A percentile compares a stretch with the other conserved stretches of the same genome.
Conservation (phyloP, 805 yeast genomes). For the Yamadazyma insecticola region DNA sequence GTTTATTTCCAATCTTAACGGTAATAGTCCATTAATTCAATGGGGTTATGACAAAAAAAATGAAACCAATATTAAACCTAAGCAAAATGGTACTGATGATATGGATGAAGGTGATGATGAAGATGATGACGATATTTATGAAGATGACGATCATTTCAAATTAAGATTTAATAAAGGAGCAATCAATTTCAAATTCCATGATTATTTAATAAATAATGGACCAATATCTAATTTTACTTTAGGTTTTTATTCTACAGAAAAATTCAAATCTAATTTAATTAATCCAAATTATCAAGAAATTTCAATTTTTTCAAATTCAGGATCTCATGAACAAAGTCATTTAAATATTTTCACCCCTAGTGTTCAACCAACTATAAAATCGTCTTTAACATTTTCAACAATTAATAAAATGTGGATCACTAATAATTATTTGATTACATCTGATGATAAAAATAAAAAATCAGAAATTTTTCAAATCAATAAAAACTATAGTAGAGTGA, state of each 20-base stretch:
- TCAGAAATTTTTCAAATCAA: conserved; percentile 66
- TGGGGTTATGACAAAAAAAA: conserved; percentile 24
- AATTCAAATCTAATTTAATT: conserved; percentile 53
- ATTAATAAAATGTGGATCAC: conserved; percentile 76
- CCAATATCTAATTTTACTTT: conserved; percentile 67
- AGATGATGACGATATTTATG: conserved; percentile 26
- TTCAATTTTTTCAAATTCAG: conserved; percentile 67
- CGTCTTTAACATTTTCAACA: conserved; percentile 67
- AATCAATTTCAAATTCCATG: conserved; percentile 42
- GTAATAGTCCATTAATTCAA: conserved; percentile 51
- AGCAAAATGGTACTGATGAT: conserved; percentile 21
- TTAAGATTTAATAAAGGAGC: conserved; percentile 10
- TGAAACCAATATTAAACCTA: conserved; percentile 3
- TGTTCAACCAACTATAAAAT: conserved; percentile 61
- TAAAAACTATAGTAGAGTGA: conserved; percentile 57
- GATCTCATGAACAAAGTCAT: conserved; percentile 51
- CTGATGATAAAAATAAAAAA: conserved; percentile 58
- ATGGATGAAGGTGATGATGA: conserved; percentile 48
- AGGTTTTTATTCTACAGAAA: conserved; percentile 55
- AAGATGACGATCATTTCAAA: conserved; percentile 10
- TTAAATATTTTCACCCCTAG: conserved; percentile 63
- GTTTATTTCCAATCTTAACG: conserved; percentile 58
- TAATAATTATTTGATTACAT: conserved; percentile 61
- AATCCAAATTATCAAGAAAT: conserved; percentile 66
- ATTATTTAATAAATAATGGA: conserved; percentile 60